Evolutionary conservation across 140 eudicot species (phyloP).

Genomic region (Stevia rebaudiana): DNA sequence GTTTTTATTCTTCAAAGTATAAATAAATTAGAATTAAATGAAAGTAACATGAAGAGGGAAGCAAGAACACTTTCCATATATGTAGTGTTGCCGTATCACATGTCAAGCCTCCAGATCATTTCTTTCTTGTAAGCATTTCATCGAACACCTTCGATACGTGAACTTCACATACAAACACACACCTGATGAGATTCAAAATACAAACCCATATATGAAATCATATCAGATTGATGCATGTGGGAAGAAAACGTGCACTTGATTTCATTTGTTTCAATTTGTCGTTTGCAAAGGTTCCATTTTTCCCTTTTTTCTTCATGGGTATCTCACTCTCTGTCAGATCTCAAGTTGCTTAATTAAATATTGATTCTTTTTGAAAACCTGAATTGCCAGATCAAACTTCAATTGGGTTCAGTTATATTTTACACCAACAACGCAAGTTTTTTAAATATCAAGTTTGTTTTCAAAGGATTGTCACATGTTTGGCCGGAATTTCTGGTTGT

Average conservation of each 20-base stretch:
- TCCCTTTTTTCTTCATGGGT: slow-evolving; percentile 15
- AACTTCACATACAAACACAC: neutral
- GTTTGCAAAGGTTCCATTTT: slow-evolving; percentile 17
- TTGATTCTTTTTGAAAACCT: slow-evolving; percentile 22
- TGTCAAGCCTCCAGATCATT: neutral
- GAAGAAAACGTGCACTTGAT: slow-evolving; percentile 15
- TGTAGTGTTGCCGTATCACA: neutral
- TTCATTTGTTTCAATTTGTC: slow-evolving; percentile 25
- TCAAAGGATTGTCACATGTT: slow-evolving; percentile 41
- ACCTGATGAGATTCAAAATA: too few relatives aligned
- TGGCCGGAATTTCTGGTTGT: slow-evolving; percentile 34
- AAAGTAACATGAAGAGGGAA: slow-evolving; percentile 1
- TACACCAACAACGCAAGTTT: slow-evolving; percentile 25
- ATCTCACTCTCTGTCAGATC: slow-evolving; percentile 40
- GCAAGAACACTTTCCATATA: neutral
- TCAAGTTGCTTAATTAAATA: slow-evolving; percentile 24
- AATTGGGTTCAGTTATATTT: slow-evolving; percentile 13
- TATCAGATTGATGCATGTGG: slow-evolving; percentile 9
- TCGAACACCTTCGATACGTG: slow-evolving; percentile 14
- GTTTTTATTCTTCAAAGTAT: too few relatives aligned
- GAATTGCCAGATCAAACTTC: slow-evolving; percentile 34
- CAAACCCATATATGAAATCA: too few relatives aligned
- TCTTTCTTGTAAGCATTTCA: slow-evolving; percentile 16
- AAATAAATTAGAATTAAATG: neutral
- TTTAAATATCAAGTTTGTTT: slow-evolving; percentile 11